These are phyloP conservation scores for Gossypium aridum DNA, from an alignment of 441 rosid genomes.

Conservation along the genomic window DNA sequence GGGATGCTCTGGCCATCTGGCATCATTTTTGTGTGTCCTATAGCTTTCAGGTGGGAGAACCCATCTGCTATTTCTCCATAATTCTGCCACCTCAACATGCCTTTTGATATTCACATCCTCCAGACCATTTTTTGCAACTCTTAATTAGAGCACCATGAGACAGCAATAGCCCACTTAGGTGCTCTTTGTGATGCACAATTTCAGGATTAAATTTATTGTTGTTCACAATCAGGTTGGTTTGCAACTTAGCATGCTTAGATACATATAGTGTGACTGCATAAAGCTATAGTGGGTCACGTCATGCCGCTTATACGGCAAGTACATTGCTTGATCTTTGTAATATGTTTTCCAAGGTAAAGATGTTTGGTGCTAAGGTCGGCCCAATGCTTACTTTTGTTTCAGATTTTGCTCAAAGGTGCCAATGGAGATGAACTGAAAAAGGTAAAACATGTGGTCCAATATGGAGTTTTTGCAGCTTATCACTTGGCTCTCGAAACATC, in stretches of 20 bases:
- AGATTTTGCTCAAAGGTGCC: conserved; percentile 75
- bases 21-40: background rate
- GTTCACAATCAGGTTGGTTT: conserved; percentile 6
- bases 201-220: conserved; percentile 5
- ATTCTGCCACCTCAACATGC: background rate
- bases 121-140: background rate
- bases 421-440: conserved; percentile 62
- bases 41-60: conserved; percentile 6
- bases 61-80: background rate
- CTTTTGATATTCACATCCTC: background rate
- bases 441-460: conserved; percentile 72
- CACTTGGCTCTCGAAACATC: conserved; percentile 80
- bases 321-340: background rate
- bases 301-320: conserved; percentile 1
- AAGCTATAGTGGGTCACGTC: background rate
- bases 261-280: background rate
- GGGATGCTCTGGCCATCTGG: background rate
- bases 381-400: conserved; percentile 21
- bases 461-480: conserved; percentile 82
- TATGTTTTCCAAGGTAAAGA: background rate
- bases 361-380: background rate
- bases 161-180: background rate
- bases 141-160: background rate
- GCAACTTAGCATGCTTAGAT: background rate
- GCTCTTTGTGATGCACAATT: conserved; percentile 7